A percentile compares a stretch with the other conserved stretches of the same genome.
Evolutionary conservation across 805 yeast genomes (phyloP).

Genomic region (Tetrapisispora pingtungensis): DNA sequence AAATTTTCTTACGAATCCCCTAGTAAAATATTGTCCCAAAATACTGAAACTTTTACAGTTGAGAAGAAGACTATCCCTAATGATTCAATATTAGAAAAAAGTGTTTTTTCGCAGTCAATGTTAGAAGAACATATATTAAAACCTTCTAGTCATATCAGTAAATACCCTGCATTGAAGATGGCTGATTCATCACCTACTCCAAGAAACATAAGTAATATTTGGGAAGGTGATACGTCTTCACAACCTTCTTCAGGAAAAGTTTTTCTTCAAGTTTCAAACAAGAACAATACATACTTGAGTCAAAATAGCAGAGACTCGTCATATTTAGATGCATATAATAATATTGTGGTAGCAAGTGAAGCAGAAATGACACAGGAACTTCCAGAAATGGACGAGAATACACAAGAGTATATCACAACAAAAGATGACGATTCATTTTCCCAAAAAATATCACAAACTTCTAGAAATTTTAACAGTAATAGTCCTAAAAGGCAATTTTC

Average conservation of each 20-base stretch:
- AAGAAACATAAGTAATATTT: background rate
- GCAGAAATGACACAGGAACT: slow-evolving; percentile 23
- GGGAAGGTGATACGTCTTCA: background rate
- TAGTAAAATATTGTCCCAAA: background rate
- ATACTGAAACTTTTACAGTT: background rate
- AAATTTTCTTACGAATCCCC: background rate
- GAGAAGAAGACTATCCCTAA: background rate
- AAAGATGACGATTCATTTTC: background rate
- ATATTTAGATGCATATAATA: slow-evolving; percentile 1
- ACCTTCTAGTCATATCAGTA: slow-evolving; percentile 5
- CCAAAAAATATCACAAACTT: background rate
- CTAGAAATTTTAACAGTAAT: background rate
- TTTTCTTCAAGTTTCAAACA: slow-evolving; percentile 12
- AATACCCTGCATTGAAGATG: background rate
- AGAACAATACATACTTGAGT: background rate
- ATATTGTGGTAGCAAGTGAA: slow-evolving; percentile 15
- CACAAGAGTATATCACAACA: background rate
- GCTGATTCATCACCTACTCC: slow-evolving; percentile 2
- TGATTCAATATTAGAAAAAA: background rate
- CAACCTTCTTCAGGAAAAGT: slow-evolving; percentile 5
- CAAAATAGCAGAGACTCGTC: background rate
- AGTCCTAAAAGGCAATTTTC: background rate
- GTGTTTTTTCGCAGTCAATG: background rate
- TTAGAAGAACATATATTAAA: slow-evolving; percentile 12
- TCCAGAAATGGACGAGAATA: slow-evolving; percentile 21